These are phyloP conservation scores for Calocera viscosa DNA, from an alignment of 768 basidiomycete genomes.

Conservation along the genomic window DNA sequence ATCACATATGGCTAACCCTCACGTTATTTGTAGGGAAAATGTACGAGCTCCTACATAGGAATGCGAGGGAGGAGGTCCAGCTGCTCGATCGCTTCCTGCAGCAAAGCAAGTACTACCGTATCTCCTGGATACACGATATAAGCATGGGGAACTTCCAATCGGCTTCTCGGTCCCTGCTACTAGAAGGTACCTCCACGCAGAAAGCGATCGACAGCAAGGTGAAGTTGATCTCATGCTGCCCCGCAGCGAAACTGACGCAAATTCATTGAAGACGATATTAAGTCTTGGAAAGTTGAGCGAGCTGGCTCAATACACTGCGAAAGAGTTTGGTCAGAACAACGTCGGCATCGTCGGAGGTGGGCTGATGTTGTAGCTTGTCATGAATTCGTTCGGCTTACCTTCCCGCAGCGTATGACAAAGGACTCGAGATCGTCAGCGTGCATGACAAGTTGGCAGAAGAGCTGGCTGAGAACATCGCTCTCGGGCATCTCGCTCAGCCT, in stretches of 20 bases:
- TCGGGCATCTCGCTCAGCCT: constrained; percentile 6
- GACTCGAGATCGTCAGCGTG: constrained; percentile 74
- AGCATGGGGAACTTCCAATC: constrained; percentile 51
- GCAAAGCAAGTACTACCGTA: constrained; percentile 40
- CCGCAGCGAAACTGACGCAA: background rate
- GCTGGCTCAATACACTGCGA: constrained; percentile 47
- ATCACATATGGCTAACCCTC: background rate
- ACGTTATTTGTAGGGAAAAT: constrained; percentile 47
- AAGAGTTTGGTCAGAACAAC: constrained; percentile 34
- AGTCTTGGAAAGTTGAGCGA: constrained; percentile 82
- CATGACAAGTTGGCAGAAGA: constrained; percentile 57
- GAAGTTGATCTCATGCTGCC: constrained; percentile 33
- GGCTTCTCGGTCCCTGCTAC: constrained; percentile 51
- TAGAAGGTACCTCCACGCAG: constrained; percentile 36
- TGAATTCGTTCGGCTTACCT: constrained; percentile 18
- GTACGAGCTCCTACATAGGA: constrained; percentile 68
- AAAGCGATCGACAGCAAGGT: constrained; percentile 38
- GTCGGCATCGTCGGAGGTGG: constrained; percentile 36
- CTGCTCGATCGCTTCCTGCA: constrained; percentile 67
- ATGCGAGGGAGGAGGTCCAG: constrained; percentile 39
- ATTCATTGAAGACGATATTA: constrained; percentile 66
- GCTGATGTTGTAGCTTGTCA: background rate
- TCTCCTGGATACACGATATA: constrained; percentile 84
- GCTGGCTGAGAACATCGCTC: constrained; percentile 34
- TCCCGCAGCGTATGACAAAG: constrained; percentile 63